A percentile compares a stretch with the other conserved stretches of the same genome.
These are phyloP conservation scores for Kodamaea sp. DNA, from an alignment of 1,139 yeast genomes.

Conservation along the genomic window DNA sequence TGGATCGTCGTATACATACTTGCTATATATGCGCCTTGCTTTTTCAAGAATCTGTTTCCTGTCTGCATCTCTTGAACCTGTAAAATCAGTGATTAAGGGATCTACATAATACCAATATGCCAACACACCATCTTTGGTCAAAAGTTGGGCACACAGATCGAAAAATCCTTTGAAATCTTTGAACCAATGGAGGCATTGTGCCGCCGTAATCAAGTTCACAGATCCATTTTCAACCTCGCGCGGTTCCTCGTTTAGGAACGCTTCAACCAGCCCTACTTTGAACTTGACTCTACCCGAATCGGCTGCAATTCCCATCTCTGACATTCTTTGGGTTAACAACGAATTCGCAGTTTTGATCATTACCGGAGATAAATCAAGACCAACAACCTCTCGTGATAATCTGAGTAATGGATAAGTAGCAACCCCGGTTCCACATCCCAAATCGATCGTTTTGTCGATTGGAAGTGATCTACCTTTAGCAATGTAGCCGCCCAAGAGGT, in stretches of 20 bases:
- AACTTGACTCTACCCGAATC: conserved; percentile 25
- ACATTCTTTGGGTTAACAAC: conserved; percentile 20
- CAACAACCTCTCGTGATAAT: conserved; percentile 28
- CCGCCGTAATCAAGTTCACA: conserved; percentile 42
- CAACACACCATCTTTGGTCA: conserved; percentile 37
- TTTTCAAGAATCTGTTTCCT: conserved; percentile 18
- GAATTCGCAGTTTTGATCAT: conserved; percentile 37
- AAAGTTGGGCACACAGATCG: conserved; percentile 24
- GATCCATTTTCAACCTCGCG: conserved; percentile 18
- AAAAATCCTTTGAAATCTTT: conserved; percentile 35
- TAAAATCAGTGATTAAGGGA: conserved; percentile 34
- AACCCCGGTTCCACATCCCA: conserved; percentile 43
- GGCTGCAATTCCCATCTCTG: conserved; percentile 26
- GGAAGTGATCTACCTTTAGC: conserved; percentile 13
- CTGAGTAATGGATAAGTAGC: conserved; percentile 38
- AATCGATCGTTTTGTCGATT: conserved; percentile 26
- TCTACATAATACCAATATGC: conserved; percentile 46
- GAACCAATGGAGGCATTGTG: conserved; percentile 49
- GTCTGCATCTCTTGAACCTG: conserved; percentile 18
- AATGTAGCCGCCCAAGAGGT: conserved; percentile 21
- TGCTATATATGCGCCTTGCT: conserved; percentile 27
- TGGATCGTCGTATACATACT: conserved; percentile 37
- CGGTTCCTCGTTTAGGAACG: conserved; percentile 19
- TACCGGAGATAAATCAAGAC: conserved; percentile 32
- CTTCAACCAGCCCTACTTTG: conserved; percentile 35